Conservation (phyloP, 2,329 filamentous ascomycete species). For the Monilinia aucupariae region DNA sequence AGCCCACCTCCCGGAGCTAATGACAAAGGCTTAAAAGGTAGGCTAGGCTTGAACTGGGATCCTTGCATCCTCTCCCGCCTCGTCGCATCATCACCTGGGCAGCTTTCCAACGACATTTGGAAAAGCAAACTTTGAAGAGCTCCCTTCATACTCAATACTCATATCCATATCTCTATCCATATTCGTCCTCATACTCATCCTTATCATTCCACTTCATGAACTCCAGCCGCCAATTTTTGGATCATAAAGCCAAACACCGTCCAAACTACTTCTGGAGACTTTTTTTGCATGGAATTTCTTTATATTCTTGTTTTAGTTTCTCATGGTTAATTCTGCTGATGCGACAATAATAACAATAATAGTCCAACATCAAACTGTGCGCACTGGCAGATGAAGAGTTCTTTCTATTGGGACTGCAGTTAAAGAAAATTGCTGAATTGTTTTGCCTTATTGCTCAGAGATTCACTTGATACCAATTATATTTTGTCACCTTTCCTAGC, state of each 20-base stretch:
- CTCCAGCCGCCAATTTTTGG: not conserved
- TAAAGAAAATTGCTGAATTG: not conserved
- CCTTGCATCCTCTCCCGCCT: constrained; percentile 13
- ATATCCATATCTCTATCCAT: not conserved
- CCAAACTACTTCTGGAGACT: not conserved
- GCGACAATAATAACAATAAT: constrained; percentile 14
- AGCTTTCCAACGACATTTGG: constrained; percentile 4
- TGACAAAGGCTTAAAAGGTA: constrained; percentile 6
- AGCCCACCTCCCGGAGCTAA: constrained; percentile 14
- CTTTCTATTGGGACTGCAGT: not conserved
- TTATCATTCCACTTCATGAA: not conserved
- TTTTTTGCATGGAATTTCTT: constrained; percentile 4
- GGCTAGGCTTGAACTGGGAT: constrained; percentile 7
- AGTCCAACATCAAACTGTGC: constrained; percentile 9
- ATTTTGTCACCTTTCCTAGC: not conserved
- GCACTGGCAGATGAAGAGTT: not conserved
- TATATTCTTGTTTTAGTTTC: constrained; percentile 8
- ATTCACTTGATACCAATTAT: constrained; percentile 3
- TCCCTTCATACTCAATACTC: not conserved
- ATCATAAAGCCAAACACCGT: not conserved
- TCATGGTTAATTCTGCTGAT: not conserved
- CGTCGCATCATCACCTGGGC: constrained; percentile 1
- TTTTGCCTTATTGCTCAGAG: not conserved
- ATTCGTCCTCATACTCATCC: not conserved
- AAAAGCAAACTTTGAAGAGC: not conserved